A percentile compares a stretch with the other conserved stretches of the same genome.
Evolutionary conservation across 2,329 filamentous ascomycete species (phyloP).

Genomic region (Helicocarpus griseus): DNA sequence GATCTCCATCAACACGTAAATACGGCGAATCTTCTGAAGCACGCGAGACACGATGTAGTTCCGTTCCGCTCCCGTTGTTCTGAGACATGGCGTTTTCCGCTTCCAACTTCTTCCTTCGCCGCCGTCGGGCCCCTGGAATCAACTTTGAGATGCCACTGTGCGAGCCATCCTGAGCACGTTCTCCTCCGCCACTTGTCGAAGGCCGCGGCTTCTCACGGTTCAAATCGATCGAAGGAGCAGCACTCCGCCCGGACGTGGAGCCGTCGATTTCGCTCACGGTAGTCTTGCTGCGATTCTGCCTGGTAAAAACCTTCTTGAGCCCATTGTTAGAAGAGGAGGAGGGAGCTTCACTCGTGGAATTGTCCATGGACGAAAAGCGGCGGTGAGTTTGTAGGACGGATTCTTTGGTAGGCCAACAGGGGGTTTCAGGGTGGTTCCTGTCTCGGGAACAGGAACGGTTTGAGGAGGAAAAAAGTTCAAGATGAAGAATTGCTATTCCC

Average conservation of each 20-base stretch:
- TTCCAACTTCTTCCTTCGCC: conserved; percentile 36
- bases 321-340: conserved; percentile 23
- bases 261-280: conserved; percentile 26
- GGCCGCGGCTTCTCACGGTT: conserved; percentile 28
- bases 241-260: conserved; percentile 19
- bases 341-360: conserved; percentile 19
- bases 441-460: not conserved
- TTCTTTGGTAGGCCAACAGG: not conserved
- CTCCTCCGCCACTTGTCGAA: conserved; percentile 26
- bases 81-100: conserved; percentile 8
- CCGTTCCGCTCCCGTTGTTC: conserved; percentile 14
- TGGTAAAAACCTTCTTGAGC: conserved; percentile 26
- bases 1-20: not conserved
- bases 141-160: conserved; percentile 44
- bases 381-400: not conserved
- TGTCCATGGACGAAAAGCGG: conserved; percentile 22
- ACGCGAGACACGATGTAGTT: not conserved
- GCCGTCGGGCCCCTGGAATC: conserved; percentile 29
- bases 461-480: not conserved
- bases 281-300: conserved; percentile 28
- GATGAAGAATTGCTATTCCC: not conserved
- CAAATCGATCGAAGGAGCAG: conserved; percentile 30
- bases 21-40: not conserved
- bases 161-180: conserved; percentile 26
- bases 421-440: not conserved